Conservation (phyloP, 2,329 filamentous ascomycete species). For the Ploettnerulaceae sp. region DNA sequence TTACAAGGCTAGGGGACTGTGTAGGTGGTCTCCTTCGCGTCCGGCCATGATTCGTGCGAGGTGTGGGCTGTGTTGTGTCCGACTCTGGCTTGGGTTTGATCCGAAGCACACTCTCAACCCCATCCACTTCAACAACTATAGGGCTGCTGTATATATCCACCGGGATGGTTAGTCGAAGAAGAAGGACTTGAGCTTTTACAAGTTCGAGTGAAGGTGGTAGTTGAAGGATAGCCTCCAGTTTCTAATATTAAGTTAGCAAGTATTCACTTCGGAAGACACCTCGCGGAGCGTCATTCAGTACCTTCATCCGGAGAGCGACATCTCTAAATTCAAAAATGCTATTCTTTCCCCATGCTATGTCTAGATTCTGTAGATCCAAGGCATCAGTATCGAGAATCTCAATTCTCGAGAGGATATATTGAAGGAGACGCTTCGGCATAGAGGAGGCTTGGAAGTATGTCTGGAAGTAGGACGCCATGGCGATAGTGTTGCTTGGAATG, state of each 20-base stretch:
- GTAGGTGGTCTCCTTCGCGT: slow-evolving; percentile 28
- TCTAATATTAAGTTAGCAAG: slow-evolving; percentile 56
- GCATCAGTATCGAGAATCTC: slow-evolving; percentile 86
- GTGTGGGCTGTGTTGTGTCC: slow-evolving; percentile 31
- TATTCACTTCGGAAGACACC: no score
- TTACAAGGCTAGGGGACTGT: background rate
- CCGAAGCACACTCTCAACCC: slow-evolving; percentile 66
- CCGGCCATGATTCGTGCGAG: slow-evolving; percentile 33
- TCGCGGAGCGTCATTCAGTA: no score
- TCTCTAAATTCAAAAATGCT: slow-evolving; percentile 83
- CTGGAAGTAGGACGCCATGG: slow-evolving; percentile 35
- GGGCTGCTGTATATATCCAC: slow-evolving; percentile 83
- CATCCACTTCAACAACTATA: slow-evolving; percentile 76
- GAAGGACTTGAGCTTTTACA: slow-evolving; percentile 66
- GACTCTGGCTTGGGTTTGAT: slow-evolving; percentile 38
- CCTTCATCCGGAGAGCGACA: slow-evolving; percentile 75
- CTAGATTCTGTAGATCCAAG: slow-evolving; percentile 79
- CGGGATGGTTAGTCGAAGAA: slow-evolving; percentile 77
- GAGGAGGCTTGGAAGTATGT: slow-evolving; percentile 43
- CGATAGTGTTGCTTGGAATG: slow-evolving; percentile 8
- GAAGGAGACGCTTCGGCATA: slow-evolving; percentile 84
- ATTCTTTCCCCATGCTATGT: slow-evolving; percentile 75
- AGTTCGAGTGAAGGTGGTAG: slow-evolving; percentile 70
- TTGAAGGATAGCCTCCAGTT: slow-evolving; percentile 69
- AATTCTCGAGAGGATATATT: slow-evolving; percentile 76